Conservation (phyloP, 1,139 yeast genomes). For the Suhomyces taliae region DNA sequence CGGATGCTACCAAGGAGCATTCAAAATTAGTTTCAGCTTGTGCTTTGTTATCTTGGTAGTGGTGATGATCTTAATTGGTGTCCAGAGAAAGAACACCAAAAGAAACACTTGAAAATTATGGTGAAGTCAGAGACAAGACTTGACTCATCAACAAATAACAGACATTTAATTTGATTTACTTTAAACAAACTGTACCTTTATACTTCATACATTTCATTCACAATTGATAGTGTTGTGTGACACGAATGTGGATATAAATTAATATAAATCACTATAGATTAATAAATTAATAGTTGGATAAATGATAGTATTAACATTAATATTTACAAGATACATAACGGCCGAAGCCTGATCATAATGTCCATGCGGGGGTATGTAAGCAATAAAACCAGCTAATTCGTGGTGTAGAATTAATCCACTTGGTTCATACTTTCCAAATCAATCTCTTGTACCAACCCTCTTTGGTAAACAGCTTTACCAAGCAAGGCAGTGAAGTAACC, state of each 20-base stretch:
- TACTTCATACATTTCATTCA: too few relatives aligned
- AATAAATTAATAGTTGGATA: too few relatives aligned
- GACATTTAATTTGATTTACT: too few relatives aligned
- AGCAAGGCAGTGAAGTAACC: slow-evolving; percentile 60
- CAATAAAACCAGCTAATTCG: too few relatives aligned
- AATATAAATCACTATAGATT: too few relatives aligned
- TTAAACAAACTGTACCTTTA: too few relatives aligned
- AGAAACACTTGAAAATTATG: too few relatives aligned
- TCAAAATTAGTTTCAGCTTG: slow-evolving; percentile 29
- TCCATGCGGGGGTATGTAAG: not conserved
- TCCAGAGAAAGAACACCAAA: slow-evolving; percentile 20
- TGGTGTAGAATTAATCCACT: slow-evolving; percentile 35
- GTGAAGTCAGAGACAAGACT: too few relatives aligned
- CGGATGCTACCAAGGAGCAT: slow-evolving; percentile 38
- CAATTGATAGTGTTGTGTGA: too few relatives aligned
- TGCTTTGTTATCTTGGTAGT: slow-evolving; percentile 25
- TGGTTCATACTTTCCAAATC: slow-evolving; percentile 53
- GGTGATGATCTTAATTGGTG: slow-evolving; percentile 25
- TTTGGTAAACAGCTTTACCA: slow-evolving; percentile 49
- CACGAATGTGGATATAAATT: too few relatives aligned
- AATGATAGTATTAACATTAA: too few relatives aligned
- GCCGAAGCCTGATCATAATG: not conserved
- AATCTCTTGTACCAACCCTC: slow-evolving; percentile 44
- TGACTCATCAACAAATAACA: too few relatives aligned
- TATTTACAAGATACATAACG: not conserved